These are phyloP conservation scores for Saccharomyces hybrid DNA, from an alignment of 1,139 yeast species.

Conservation along the genomic window DNA sequence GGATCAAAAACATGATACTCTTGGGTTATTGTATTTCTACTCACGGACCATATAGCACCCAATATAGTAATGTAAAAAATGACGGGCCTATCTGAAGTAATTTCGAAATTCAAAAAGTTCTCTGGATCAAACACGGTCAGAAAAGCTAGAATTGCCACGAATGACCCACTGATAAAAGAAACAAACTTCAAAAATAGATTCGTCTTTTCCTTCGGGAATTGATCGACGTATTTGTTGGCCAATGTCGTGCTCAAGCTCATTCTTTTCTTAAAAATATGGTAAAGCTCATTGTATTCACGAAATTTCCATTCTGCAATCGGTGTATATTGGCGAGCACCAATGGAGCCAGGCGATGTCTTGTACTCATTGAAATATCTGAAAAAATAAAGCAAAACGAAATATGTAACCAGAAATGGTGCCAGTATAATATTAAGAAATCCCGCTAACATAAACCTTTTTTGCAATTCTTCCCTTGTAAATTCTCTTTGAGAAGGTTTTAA, in stretches of 20 bases:
- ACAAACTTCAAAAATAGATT: conserved; percentile 55
- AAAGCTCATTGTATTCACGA: conserved; percentile 86
- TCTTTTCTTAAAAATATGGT: conserved; percentile 77
- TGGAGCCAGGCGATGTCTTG: conserved; percentile 76
- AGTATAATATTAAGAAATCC: conserved; percentile 74
- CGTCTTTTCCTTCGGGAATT: conserved; percentile 82
- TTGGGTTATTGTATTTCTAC: conserved; percentile 53
- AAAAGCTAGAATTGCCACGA: conserved; percentile 79
- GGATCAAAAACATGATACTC: conserved; percentile 78
- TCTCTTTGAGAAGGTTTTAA: conserved; percentile 67
- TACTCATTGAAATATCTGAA: conserved; percentile 90
- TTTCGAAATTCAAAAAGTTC: conserved; percentile 80
- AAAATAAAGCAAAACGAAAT: conserved; percentile 75
- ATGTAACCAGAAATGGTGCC: conserved; percentile 80
- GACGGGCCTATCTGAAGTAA: conserved; percentile 72
- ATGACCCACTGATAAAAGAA: conserved; percentile 79
- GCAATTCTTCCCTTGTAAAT: conserved; percentile 59
- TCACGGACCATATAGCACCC: conserved; percentile 75
- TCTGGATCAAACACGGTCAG: conserved; percentile 86
- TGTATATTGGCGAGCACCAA: conserved; percentile 83
- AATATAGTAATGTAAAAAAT: conserved; percentile 81
- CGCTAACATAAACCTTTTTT: conserved; percentile 75
- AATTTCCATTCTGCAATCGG: conserved; percentile 94
- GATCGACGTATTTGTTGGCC: conserved; percentile 78
- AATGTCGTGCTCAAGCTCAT: conserved; percentile 68